Evolutionary conservation across 768 basidiomycete species (phyloP), one percentile per base, ranked within the genome.

Genomic region (Russula earlei): DNA sequence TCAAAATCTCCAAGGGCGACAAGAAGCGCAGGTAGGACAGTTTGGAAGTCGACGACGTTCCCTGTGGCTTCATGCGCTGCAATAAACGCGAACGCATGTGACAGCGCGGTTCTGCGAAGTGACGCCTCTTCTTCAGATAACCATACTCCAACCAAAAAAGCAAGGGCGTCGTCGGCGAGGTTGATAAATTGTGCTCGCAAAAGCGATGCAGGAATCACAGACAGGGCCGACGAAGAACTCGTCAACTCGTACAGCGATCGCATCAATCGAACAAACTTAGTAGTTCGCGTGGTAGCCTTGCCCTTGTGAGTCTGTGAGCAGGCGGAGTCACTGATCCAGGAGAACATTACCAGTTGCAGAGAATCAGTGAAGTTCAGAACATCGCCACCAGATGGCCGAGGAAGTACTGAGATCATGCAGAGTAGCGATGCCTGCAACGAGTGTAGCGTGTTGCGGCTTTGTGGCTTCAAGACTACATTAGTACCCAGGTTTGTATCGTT

Each of bases 91-190:
- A 78, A 74, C 19, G 83, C 82, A 66, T 97, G 92, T 5, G 77
- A 71, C 9, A 97, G 72, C 0, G 91, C 83, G 1, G 82, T 74
- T 2, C 76, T 69, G 54, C 70, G 75, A 56, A 74, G 75, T 46
- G 70, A 61, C 19, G 67, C 62, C 3, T 69, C 52, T 47, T 19
- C 52, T 12, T 65, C 48, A 15, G 58, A 49, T 24, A 68, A 73
- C 78, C 87, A 90, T 24, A 87, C 65, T 0, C 87, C 85, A 0
- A 85, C 80, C 11, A 99, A 78, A 74, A 99, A 95, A 0, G 83
- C 75, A 12, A 97, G 71, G 0, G 86, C 75, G 52, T 84, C 85
- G 29, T 84, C 80, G 49, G 78, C 80, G 12, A 95, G 71, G 54
- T 75, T 80, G 31, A 77, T 69, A 65, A 97, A 91, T 3, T 94